A percentile compares a stretch with the other conserved stretches of the same genome.
These are phyloP conservation scores for Plasmodium vivax DNA, from an alignment of 169 alveolate species.

Conservation along the genomic window DNA sequence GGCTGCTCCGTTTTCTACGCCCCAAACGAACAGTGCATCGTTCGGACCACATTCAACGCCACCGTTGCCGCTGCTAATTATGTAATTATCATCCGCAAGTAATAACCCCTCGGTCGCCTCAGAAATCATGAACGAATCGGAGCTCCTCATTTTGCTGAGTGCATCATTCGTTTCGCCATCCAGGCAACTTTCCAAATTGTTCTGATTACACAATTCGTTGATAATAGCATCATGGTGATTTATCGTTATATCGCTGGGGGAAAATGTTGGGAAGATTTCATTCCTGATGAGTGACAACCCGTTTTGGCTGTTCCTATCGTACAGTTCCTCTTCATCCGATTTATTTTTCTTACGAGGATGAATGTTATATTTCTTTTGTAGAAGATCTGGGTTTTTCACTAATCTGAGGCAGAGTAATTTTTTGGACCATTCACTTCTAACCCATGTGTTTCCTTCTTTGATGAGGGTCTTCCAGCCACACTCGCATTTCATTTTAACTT, in stretches of 20 bases:
- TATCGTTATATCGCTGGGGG: neutral
- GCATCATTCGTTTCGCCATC: neutral
- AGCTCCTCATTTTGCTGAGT: neutral
- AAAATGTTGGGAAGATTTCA: conserved; percentile 2
- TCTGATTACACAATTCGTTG: neutral
- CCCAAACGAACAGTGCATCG: neutral
- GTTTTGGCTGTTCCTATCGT: neutral
- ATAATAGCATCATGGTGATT: neutral
- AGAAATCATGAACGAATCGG: neutral
- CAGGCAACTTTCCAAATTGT: neutral
- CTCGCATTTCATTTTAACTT: conserved; percentile 74
- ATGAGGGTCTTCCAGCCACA: conserved; percentile 74
- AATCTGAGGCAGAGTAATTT: conserved; percentile 51
- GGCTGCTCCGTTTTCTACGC: neutral
- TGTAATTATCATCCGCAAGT: conserved; percentile 1
- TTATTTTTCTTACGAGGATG: conserved; percentile 41
- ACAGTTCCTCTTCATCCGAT: conserved; percentile 21
- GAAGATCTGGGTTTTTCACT: conserved; percentile 48
- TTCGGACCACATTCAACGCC: neutral
- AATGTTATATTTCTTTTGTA: conserved; percentile 52
- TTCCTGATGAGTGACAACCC: neutral
- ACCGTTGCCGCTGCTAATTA: neutral
- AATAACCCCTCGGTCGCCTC: neutral
- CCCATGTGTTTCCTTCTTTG: conserved; percentile 74
- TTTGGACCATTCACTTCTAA: conserved; percentile 76